Evolutionary conservation across 2,329 filamentous ascomycete genomes (phyloP).

Genomic region (Fusarium sp.): DNA sequence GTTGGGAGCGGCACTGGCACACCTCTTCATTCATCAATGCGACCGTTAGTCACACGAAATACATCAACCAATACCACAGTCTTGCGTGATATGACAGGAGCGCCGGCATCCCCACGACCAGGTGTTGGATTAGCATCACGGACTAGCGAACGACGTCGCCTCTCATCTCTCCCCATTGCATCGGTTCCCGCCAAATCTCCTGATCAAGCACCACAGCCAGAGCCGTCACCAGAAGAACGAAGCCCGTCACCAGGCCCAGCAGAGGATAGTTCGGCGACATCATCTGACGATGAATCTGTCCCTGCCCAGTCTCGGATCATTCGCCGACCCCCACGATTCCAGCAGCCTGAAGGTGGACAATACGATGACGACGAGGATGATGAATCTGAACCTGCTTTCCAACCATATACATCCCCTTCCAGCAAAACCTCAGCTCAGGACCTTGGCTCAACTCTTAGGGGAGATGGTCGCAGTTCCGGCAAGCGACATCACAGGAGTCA

Average conservation of each 20-base stretch:
- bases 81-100: conserved; percentile 50
- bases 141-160: conserved; percentile 51
- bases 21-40: conserved; percentile 56
- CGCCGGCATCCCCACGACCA: conserved; percentile 47
- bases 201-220: conserved; percentile 29
- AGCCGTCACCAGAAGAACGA: conserved; percentile 38
- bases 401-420: conserved; percentile 57
- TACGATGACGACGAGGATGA: conserved; percentile 66
- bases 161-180: conserved; percentile 59
- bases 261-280: conserved; percentile 54
- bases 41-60: conserved; percentile 60
- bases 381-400: conserved; percentile 67
- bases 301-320: conserved; percentile 70
- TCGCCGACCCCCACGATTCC: conserved; percentile 66
- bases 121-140: conserved; percentile 33
- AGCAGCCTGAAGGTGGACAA: conserved; percentile 51
- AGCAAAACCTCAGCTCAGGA: conserved; percentile 56
- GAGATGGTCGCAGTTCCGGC: conserved; percentile 52
- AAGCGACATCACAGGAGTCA: conserved; percentile 47
- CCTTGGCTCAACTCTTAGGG: conserved; percentile 64
- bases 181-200: conserved; percentile 41
- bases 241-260: conserved; percentile 51
- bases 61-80: conserved; percentile 60
- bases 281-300: conserved; percentile 62
- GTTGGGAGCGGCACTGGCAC: conserved; percentile 55